phyloP scores from a whole-genome alignment of 495 filamentous ascomycete species.

The Xylaria bambusicola region DNA sequence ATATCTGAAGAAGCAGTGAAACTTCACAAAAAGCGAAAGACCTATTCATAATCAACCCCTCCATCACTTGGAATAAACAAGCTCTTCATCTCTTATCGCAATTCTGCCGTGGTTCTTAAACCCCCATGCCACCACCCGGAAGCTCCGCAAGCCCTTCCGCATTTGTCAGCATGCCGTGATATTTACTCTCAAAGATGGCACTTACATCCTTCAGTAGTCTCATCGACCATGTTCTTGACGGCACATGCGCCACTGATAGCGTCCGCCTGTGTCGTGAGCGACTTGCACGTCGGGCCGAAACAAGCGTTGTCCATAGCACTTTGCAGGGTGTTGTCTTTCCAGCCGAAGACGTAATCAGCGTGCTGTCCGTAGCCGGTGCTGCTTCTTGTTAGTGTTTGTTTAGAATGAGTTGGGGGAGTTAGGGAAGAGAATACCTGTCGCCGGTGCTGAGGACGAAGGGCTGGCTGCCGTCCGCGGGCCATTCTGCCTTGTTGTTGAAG shows the following conservation, averaged over 20 bases:
- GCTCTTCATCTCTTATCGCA: too few species aligned
- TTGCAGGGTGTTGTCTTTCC: conserved; percentile 43
- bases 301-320: conserved; percentile 45
- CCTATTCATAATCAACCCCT: too few species aligned
- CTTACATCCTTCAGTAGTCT: conserved; percentile 43
- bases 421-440: conserved; percentile 37
- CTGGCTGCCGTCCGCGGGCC: conserved; percentile 44
- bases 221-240: conserved; percentile 36
- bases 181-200: neutral
- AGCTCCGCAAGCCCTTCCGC: conserved; percentile 19
- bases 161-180: neutral
- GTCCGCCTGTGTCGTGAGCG: conserved; percentile 32
- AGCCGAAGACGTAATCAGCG: conserved; percentile 50
- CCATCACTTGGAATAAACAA: too few species aligned
- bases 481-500: conserved; percentile 43
- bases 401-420: neutral
- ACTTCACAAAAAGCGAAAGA: too few species aligned
- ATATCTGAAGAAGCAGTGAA: too few species aligned
- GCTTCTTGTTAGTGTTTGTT: neutral
- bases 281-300: conserved; percentile 35
- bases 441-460: conserved; percentile 45
- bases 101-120: too few species aligned
- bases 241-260: conserved; percentile 38
- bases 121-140: conserved; percentile 19
- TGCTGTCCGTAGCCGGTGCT: conserved; percentile 45